These are phyloP conservation scores for Gossypium schwendimanii DNA, from an alignment of 441 rosid genomes.

Conservation along the genomic window DNA sequence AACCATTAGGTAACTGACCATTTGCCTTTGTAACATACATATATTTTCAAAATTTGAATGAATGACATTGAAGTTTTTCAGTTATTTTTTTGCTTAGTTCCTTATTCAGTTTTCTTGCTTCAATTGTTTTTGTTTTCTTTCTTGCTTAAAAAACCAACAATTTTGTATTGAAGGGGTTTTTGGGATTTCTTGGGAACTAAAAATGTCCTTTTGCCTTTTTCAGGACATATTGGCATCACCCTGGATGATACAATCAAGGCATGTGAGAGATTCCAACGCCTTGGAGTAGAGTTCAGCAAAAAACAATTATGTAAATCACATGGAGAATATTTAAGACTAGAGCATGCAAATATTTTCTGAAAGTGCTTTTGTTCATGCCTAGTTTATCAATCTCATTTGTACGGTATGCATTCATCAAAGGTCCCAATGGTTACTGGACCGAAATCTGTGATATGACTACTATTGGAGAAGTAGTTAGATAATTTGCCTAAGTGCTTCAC, in stretches of 20 bases:
- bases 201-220: constrained; percentile 7
- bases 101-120: too few species aligned
- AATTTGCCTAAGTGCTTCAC: too few species aligned
- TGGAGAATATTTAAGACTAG: too few species aligned
- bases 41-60: too few species aligned
- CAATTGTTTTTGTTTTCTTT: too few species aligned
- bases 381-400: constrained; percentile 4
- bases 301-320: constrained; percentile 18
- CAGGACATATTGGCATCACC: constrained; percentile 86
- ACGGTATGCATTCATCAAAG: constrained; percentile 68
- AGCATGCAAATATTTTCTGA: background rate
- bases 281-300: constrained; percentile 88
- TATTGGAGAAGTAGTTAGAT: constrained; percentile 19
- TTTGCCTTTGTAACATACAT: too few species aligned
- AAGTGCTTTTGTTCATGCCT: background rate
- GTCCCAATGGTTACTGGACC: constrained; percentile 94
- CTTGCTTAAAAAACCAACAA: too few species aligned
- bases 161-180: too few species aligned
- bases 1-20: too few species aligned
- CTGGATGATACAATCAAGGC: constrained; percentile 90
- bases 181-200: too few species aligned
- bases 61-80: too few species aligned
- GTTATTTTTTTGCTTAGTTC: too few species aligned
- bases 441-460: constrained; percentile 78
- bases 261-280: constrained; percentile 75